These are phyloP conservation scores for Hypoxylon sp. DNA, from an alignment of 2,329 filamentous ascomycete species.

Conservation along the genomic window DNA sequence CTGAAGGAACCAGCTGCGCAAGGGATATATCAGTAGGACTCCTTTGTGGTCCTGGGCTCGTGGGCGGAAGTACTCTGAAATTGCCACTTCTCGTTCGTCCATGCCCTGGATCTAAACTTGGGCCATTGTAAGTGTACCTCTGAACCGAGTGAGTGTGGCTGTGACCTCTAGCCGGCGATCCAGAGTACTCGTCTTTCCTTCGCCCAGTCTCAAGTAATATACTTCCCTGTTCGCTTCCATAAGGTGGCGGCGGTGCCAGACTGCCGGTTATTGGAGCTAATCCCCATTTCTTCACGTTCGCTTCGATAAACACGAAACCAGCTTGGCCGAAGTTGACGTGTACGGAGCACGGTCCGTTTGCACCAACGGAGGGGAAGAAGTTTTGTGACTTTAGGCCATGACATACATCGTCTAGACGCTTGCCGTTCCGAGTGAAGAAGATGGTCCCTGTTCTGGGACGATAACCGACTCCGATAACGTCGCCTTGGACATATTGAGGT, in stretches of 20 bases:
- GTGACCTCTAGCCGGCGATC: slow-evolving; percentile 61
- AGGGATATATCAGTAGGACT: slow-evolving; percentile 97
- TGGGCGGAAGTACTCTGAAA: slow-evolving; percentile 80
- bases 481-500: slow-evolving; percentile 88
- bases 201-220: slow-evolving; percentile 91
- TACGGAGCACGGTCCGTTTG: slow-evolving; percentile 90
- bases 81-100: slow-evolving; percentile 83
- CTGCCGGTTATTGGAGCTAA: slow-evolving; percentile 96
- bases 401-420: slow-evolving; percentile 93
- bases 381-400: slow-evolving; percentile 96
- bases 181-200: slow-evolving; percentile 69
- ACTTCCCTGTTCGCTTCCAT: slow-evolving; percentile 96
- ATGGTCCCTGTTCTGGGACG: slow-evolving; percentile 93
- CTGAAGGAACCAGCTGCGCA: slow-evolving; percentile 81
- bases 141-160: slow-evolving; percentile 63
- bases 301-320: slow-evolving; percentile 98
- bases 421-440: slow-evolving; percentile 98
- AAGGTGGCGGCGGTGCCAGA: slow-evolving; percentile 93
- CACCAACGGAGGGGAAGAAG: slow-evolving; percentile 97
- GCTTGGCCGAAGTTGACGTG: slow-evolving; percentile 99
- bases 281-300: slow-evolving; percentile 99
- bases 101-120: slow-evolving; percentile 72
- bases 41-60: slow-evolving; percentile 88
- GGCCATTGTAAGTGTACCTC: slow-evolving; percentile 57
- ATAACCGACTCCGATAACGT: slow-evolving; percentile 96